These are phyloP conservation scores for Kluyveromyces marxianus DNA, from an alignment of 1,139 yeast genomes.

Conservation along the genomic window DNA sequence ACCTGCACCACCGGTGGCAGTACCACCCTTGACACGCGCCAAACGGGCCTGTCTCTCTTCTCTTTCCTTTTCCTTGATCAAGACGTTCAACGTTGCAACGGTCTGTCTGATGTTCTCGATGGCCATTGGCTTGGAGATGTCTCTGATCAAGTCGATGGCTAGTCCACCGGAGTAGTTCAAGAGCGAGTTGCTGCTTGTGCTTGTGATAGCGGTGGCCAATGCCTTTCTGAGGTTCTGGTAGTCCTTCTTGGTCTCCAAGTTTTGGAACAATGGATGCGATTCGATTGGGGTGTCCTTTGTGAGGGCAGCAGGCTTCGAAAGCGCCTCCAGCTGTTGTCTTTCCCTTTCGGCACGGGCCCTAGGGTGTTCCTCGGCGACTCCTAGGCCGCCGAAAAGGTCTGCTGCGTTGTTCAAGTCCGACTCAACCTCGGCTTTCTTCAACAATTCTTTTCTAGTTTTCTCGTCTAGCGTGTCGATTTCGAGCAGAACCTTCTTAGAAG, in stretches of 20 bases:
- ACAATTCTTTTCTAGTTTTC: constrained; percentile 59
- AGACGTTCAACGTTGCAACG: constrained; percentile 72
- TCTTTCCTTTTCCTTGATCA: constrained; percentile 78
- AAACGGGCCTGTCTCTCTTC: constrained; percentile 81
- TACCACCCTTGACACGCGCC: constrained; percentile 66
- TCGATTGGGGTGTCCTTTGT: constrained; percentile 64
- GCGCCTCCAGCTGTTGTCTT: constrained; percentile 37
- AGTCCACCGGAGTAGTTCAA: constrained; percentile 67
- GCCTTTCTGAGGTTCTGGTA: constrained; percentile 80
- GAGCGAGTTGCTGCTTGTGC: constrained; percentile 53
- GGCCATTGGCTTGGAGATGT: constrained; percentile 69
- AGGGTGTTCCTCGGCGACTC: constrained; percentile 69
- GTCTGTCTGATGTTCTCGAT: constrained; percentile 83
- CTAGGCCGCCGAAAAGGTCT: constrained; percentile 78
- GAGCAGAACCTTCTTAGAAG: constrained; percentile 27
- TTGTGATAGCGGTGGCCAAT: constrained; percentile 57
- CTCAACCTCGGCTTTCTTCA: constrained; percentile 70
- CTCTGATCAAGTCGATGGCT: constrained; percentile 82
- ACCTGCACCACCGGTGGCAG: constrained; percentile 90
- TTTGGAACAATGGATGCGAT: constrained; percentile 65
- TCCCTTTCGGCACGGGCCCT: constrained; percentile 50
- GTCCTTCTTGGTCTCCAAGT: constrained; percentile 72
- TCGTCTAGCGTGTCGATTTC: constrained; percentile 62
- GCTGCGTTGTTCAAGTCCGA: constrained; percentile 91
- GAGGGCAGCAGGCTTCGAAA: constrained; percentile 34